Conservation (phyloP, 176 grass and related monocot genomes). For the Ensete glaucum region DNA sequence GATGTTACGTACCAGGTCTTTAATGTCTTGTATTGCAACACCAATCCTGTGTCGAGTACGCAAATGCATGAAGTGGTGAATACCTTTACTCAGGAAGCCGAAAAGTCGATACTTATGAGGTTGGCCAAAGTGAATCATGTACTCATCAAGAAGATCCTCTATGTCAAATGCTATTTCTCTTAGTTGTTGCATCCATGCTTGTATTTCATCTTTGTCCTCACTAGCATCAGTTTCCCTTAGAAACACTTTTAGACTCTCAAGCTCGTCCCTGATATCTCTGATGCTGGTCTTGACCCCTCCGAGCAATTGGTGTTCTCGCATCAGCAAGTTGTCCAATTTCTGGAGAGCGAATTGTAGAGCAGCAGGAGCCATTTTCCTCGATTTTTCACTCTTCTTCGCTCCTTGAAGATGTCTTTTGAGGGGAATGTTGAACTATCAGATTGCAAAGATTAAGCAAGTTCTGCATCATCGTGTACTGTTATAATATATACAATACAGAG, state of each 20-base stretch:
- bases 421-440: not conserved
- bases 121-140: slow-evolving; percentile 9
- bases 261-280: slow-evolving; percentile 9
- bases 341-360: slow-evolving; percentile 17
- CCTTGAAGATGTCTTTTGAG: not conserved
- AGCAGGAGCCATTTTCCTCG: not conserved
- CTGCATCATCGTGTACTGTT: too few relatives aligned
- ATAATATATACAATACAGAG: too few relatives aligned
- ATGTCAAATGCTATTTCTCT: slow-evolving; percentile 29
- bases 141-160: slow-evolving; percentile 33
- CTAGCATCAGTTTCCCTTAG: slow-evolving; percentile 4
- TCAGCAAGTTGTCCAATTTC: slow-evolving; percentile 12
- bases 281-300: slow-evolving; percentile 6
- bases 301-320: slow-evolving; percentile 11
- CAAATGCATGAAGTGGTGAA: slow-evolving; percentile 6
- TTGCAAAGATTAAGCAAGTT: too few relatives aligned
- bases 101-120: not conserved
- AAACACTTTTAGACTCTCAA: slow-evolving; percentile 2
- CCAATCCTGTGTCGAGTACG: not conserved
- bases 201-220: not conserved
- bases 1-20: not conserved
- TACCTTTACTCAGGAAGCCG: slow-evolving; percentile 3
- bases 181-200: slow-evolving; percentile 21
- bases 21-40: slow-evolving; percentile 4
- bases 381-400: not conserved